phyloP scores from a whole-genome alignment of 257 asterid genomes.

The Jasminum sambac region DNA sequence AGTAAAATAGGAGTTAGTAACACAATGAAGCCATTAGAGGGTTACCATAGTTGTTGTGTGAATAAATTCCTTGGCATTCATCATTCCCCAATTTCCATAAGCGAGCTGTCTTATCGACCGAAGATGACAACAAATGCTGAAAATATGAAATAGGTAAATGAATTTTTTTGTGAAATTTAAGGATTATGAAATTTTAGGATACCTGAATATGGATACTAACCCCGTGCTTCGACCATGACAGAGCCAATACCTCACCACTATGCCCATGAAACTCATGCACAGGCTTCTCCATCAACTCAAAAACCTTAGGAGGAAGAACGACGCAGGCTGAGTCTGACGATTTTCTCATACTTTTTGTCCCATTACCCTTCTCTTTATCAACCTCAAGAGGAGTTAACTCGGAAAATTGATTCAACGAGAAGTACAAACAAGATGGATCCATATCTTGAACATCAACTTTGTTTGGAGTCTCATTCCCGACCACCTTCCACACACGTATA shows the following conservation, averaged over 20 bases:
- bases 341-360: constrained; percentile 41
- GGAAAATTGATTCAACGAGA: constrained; percentile 54
- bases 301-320: constrained; percentile 72
- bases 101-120: constrained; percentile 87
- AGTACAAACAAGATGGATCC: constrained; percentile 72
- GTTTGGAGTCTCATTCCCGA: constrained; percentile 50
- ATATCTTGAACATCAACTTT: constrained; percentile 40
- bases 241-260: constrained; percentile 71
- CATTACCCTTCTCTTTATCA: constrained; percentile 41
- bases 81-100: constrained; percentile 82
- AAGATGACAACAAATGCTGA: constrained; percentile 83
- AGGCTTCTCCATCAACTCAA: constrained; percentile 78
- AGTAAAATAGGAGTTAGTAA: constrained; percentile 13
- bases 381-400: constrained; percentile 52
- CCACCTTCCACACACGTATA: constrained; percentile 88
- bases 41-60: constrained; percentile 82
- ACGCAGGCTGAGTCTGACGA: constrained; percentile 76
- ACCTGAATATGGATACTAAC: constrained; percentile 44
- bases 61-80: constrained; percentile 63
- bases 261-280: constrained; percentile 84
- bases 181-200: background rate
- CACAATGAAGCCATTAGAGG: background rate
- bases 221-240: constrained; percentile 89
- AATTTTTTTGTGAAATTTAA: background rate
- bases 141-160: constrained; percentile 18